Evolutionary conservation across 78 protist genomes (phyloP).

Genomic region (Dictyostelium firmibasis): DNA sequence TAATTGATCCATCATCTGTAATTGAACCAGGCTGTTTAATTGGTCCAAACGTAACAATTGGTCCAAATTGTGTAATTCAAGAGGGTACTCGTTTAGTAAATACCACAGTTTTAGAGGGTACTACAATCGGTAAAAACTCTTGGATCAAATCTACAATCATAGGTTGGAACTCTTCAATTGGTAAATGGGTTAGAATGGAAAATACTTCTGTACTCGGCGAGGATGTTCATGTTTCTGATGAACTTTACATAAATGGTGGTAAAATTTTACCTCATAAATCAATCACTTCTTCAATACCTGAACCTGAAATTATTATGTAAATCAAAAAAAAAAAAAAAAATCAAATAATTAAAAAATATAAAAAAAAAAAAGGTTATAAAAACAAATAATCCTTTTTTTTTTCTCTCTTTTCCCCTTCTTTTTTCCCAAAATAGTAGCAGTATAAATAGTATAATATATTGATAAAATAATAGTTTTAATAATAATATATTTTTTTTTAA

Average conservation of each 20-base stretch:
- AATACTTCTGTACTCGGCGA: slow-evolving; percentile 93
- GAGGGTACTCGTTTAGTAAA: slow-evolving; percentile 83
- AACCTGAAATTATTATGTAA: slow-evolving; percentile 91
- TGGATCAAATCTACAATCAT: slow-evolving; percentile 87
- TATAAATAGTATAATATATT: neutral
- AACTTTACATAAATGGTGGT: slow-evolving; percentile 93
- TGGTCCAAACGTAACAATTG: slow-evolving; percentile 94
- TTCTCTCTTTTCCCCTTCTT: neutral
- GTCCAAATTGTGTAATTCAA: slow-evolving; percentile 88
- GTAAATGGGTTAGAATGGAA: slow-evolving; percentile 93
- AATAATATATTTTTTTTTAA: too few species aligned
- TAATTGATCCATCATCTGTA: slow-evolving; percentile 85
- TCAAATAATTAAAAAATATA: neutral
- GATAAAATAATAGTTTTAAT: too few species aligned
- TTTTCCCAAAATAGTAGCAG: neutral
- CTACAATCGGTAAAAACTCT: slow-evolving; percentile 61
- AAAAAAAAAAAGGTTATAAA: neutral
- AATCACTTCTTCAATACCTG: slow-evolving; percentile 70
- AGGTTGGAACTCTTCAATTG: slow-evolving; percentile 94
- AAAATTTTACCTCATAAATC: slow-evolving; percentile 94
- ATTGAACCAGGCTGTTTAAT: slow-evolving; percentile 90
- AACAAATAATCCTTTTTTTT: neutral
- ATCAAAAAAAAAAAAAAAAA: neutral
- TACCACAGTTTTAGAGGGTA: slow-evolving; percentile 82
- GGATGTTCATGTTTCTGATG: slow-evolving; percentile 91